Evolutionary conservation across 371 early-diverging fungal genomes (phyloP).

Genomic region (Mucor velutinosus): DNA sequence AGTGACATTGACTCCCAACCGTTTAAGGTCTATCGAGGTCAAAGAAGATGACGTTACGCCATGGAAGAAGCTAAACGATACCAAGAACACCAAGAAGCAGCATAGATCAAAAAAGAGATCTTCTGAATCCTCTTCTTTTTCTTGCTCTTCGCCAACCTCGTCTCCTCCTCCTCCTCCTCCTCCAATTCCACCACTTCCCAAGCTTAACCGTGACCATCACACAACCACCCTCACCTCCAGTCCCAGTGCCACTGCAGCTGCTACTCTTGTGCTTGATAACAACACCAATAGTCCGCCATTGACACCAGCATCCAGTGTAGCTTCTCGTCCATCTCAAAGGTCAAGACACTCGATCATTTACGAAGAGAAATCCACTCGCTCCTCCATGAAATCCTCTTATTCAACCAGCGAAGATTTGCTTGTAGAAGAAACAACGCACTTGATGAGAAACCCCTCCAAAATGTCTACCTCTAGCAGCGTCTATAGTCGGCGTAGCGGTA

Average conservation of each 20-base stretch:
- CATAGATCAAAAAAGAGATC: neutral
- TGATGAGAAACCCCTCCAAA: conserved; percentile 3
- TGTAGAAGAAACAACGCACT: conserved; percentile 5
- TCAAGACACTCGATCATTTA: conserved; percentile 16
- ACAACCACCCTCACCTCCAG: neutral
- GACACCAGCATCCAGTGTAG: conserved; percentile 26
- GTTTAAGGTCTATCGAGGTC: conserved; percentile 62
- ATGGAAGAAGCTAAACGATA: conserved; percentile 15
- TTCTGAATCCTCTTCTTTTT: neutral
- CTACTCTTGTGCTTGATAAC: neutral
- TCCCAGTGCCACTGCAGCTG: neutral
- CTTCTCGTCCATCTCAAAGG: conserved; percentile 18
- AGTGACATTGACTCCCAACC: conserved; percentile 63
- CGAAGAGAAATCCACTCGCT: conserved; percentile 6
- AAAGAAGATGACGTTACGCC: conserved; percentile 18
- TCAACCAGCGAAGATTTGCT: conserved; percentile 9
- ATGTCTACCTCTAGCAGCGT: conserved; percentile 3
- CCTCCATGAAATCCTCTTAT: conserved; percentile 1
- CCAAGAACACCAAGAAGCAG: neutral
- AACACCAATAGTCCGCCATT: conserved; percentile 18
- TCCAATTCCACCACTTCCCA: conserved; percentile 15
- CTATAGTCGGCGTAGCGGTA: conserved; percentile 1
- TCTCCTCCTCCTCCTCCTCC: conserved; percentile 20
- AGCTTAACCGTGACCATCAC: neutral
- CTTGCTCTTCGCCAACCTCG: neutral